These are phyloP conservation scores for Mucor circinelloides DNA, from an alignment of 371 early-diverging fungal genomes.

Conservation along the genomic window DNA sequence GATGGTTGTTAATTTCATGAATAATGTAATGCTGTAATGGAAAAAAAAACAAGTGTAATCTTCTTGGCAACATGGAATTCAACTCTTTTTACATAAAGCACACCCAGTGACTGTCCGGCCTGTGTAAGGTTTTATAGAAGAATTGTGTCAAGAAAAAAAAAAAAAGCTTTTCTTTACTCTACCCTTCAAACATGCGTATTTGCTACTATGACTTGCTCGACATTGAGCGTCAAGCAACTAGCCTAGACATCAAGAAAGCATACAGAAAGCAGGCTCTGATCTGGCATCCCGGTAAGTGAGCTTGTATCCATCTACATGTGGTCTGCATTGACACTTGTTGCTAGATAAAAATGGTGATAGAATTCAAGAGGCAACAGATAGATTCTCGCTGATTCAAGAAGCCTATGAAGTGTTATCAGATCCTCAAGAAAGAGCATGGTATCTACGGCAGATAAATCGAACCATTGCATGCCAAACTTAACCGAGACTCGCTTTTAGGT, in stretches of 20 bases:
- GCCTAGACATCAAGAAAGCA: slow-evolving; percentile 86
- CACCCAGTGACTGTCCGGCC: neutral
- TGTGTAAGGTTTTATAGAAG: neutral
- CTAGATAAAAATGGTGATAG: slow-evolving; percentile 87
- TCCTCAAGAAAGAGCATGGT: slow-evolving; percentile 92
- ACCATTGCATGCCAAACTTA: neutral
- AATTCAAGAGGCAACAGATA: slow-evolving; percentile 81
- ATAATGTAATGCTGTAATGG: neutral
- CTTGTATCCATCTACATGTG: neutral
- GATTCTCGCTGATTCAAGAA: slow-evolving; percentile 85
- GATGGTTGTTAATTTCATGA: slow-evolving; percentile 4
- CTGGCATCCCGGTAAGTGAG: slow-evolving; percentile 84
- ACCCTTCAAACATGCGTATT: slow-evolving; percentile 52
- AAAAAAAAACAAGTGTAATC: neutral
- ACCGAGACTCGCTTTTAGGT: slow-evolving; percentile 40
- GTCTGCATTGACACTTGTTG: neutral
- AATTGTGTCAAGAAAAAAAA: neutral
- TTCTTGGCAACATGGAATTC: neutral
- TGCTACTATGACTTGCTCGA: slow-evolving; percentile 94
- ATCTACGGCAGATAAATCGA: neutral
- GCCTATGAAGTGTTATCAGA: slow-evolving; percentile 91
- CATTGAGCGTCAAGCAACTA: slow-evolving; percentile 71
- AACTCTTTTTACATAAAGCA: neutral
- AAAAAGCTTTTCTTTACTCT: neutral
- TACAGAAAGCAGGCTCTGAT: slow-evolving; percentile 84